Percentiles rank a stretch among this genome's conserved stretches.
Conservation (phyloP, 75 land plant genomes). For the Pseudotsuga menziesii region DNA sequence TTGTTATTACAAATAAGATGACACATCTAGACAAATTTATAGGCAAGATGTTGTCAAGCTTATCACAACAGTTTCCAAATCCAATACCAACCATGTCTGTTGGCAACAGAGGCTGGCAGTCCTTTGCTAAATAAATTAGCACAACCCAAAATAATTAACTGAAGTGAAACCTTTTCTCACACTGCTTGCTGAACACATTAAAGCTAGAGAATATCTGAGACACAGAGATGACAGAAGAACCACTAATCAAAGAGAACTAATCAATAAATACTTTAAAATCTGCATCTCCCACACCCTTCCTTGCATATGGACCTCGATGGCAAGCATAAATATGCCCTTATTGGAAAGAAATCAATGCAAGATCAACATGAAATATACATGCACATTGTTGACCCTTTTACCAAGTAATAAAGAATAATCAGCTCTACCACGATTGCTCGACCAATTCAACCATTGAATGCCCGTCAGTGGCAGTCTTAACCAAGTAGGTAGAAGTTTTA, state of each 20-base stretch:
- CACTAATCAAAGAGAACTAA: conserved; percentile 4
- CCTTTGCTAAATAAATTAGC: conserved; percentile 7
- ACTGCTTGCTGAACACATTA: conserved; percentile 3
- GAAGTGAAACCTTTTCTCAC: conserved; percentile 4
- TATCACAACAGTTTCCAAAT: conserved; percentile 9
- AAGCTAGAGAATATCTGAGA: conserved; percentile 5
- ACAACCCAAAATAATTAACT: conserved; percentile 9
- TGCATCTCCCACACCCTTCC: conserved; percentile 2
- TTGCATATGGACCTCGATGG: conserved; percentile 5
- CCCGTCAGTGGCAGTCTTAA: not conserved
- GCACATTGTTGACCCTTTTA: conserved; percentile 7
- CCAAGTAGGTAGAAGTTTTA: conserved; percentile 1
- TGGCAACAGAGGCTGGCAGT: not conserved
- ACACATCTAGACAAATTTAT: conserved; percentile 7
- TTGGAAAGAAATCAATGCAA: conserved; percentile 10
- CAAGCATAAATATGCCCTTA: conserved; percentile 13
- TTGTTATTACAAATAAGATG: conserved; percentile 11
- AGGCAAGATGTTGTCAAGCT: conserved; percentile 8
- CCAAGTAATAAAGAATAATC: conserved; percentile 12
- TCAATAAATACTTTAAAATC: conserved; percentile 4
- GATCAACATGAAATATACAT: conserved; percentile 7
- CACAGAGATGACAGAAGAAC: conserved; percentile 4
- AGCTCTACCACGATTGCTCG: conserved; percentile 1
- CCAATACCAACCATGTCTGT: conserved; percentile 6
- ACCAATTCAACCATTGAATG: conserved; percentile 1